These are phyloP conservation scores for Talaromyces sp. DNA, from an alignment of 2,329 filamentous ascomycete genomes.

Conservation along the genomic window DNA sequence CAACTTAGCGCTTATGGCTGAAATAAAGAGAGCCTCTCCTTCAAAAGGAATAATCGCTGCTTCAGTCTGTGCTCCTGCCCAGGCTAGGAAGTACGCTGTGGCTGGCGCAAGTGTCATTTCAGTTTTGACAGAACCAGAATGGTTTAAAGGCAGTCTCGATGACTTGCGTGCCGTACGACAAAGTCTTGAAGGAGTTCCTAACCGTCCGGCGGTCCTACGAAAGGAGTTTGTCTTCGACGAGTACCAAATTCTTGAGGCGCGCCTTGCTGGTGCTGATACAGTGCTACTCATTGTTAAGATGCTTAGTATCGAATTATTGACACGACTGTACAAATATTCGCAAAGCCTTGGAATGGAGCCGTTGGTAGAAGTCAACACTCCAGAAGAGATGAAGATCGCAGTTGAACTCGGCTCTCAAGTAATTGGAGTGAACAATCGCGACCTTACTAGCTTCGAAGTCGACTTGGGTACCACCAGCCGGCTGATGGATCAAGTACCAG, in stretches of 20 bases:
- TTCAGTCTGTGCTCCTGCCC: conserved; percentile 77
- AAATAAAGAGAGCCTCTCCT: conserved; percentile 93
- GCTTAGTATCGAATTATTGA: conserved; percentile 70
- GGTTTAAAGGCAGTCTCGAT: conserved; percentile 98
- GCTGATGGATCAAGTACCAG: conserved; percentile 77
- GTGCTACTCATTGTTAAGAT: conserved; percentile 97
- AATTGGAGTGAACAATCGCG: conserved; percentile 96
- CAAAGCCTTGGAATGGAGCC: conserved; percentile 92
- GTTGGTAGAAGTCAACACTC: conserved; percentile 91
- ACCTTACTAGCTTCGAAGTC: conserved; percentile 93
- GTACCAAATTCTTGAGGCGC: conserved; percentile 93
- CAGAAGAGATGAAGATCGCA: conserved; percentile 85
- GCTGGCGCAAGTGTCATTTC: conserved; percentile 96
- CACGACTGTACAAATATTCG: conserved; percentile 80
- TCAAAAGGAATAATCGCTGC: conserved; percentile 93
- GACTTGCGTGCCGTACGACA: conserved; percentile 83
- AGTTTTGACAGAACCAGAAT: conserved; percentile 95
- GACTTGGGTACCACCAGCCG: conserved; percentile 89
- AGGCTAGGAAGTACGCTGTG: conserved; percentile 85
- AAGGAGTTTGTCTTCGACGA: conserved; percentile 99
- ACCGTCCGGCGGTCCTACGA: conserved; percentile 82
- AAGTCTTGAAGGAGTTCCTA: conserved; percentile 83
- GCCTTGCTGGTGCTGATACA: conserved; percentile 88
- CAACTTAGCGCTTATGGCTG: conserved; percentile 88
- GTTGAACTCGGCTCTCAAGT: conserved; percentile 81